Evolutionary conservation across 371 early-diverging fungal genomes (phyloP), one percentile per base, ranked within the genome.

Genomic region (Saksenaea oblongispora): DNA sequence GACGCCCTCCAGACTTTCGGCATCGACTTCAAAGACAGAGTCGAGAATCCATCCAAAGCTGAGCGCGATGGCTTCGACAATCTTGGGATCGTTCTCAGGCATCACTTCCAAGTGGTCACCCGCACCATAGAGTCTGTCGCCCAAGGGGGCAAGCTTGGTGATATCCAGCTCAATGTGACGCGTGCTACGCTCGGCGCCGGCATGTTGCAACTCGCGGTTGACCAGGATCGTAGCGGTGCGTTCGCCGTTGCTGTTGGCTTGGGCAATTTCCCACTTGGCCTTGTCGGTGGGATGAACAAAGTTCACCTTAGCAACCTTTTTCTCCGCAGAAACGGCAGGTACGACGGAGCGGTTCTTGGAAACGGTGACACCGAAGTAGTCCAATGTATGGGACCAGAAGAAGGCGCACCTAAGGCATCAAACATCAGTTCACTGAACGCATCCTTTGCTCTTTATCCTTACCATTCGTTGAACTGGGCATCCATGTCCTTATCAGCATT

Each of bases 21-120:
- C 39, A 57, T 67, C 63, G 42, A 70, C 65, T 56, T 78, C 73
- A 22, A 76, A 80, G 10, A 72, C 72, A 34, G 72, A 71, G 24
- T 80, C 80, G 10, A 78, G 70, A 11, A 70, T 67, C 11, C 75
- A 54, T 2, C 76, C 76, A 14, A 78, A 59, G 8, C 66, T 70
- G 36, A 67, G 55, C 0, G 78, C 78, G 53, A 74, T 65, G 9
- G 62, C 31, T 31, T 75, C 76, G 15, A 77, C 75, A 5, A 68
- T 37, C 9, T 44, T 55, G 1, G 58, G 37, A 11, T 68, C 67
- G 37, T 80, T 78, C 31, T 64, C 60, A 1, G 81, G 79, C 55
- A 61, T 62, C 2, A 81, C 64, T 54, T 79, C 81, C 14, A 81
- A 58, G 35, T 81, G 81, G 63, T 81, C 81, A n/a, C 81, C 81